Conservation (phyloP, 2,329 filamentous ascomycete species). For the Arthrobotrys pseudoclavata region DNA sequence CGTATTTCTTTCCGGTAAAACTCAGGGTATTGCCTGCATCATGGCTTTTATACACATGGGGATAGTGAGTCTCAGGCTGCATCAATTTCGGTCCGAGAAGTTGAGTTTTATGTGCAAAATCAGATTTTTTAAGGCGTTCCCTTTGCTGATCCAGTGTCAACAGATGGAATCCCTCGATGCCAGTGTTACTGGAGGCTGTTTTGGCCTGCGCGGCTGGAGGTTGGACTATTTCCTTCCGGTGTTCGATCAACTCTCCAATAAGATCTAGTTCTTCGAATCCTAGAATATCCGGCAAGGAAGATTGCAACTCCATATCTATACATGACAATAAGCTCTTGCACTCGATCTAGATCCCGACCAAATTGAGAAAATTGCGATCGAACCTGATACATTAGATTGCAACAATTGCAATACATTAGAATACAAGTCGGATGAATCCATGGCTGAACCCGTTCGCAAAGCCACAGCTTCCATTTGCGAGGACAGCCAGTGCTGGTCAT, state of each 20-base stretch:
- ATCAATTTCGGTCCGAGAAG: slow-evolving; percentile 78
- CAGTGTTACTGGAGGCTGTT: slow-evolving; percentile 62
- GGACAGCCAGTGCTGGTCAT: slow-evolving; percentile 58
- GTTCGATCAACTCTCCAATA: slow-evolving; percentile 87
- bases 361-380: slow-evolving; percentile 20
- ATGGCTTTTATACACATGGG: slow-evolving; percentile 90
- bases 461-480: slow-evolving; percentile 47
- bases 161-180: slow-evolving; percentile 71
- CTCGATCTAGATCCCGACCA: not conserved
- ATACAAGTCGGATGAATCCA: slow-evolving; percentile 50
- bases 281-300: slow-evolving; percentile 86
- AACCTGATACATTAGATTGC: slow-evolving; percentile 55
- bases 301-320: slow-evolving; percentile 88
- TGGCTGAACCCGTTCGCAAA: slow-evolving; percentile 48
- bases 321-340: slow-evolving; percentile 64
- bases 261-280: slow-evolving; percentile 95
- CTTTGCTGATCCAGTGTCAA: slow-evolving; percentile 83
- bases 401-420: slow-evolving; percentile 57
- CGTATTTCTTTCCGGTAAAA: slow-evolving; percentile 83
- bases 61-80: slow-evolving; percentile 81
- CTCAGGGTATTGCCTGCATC: slow-evolving; percentile 88
- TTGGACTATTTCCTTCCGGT: slow-evolving; percentile 77
- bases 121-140: slow-evolving; percentile 79
- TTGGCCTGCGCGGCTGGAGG: slow-evolving; percentile 65
- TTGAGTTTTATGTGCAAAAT: slow-evolving; percentile 85